Percentiles rank a stretch among this genome's conserved stretches.
These are phyloP conservation scores for Phialophora verrucosa DNA, from an alignment of 2,329 filamentous ascomycete species.

Conservation along the genomic window DNA sequence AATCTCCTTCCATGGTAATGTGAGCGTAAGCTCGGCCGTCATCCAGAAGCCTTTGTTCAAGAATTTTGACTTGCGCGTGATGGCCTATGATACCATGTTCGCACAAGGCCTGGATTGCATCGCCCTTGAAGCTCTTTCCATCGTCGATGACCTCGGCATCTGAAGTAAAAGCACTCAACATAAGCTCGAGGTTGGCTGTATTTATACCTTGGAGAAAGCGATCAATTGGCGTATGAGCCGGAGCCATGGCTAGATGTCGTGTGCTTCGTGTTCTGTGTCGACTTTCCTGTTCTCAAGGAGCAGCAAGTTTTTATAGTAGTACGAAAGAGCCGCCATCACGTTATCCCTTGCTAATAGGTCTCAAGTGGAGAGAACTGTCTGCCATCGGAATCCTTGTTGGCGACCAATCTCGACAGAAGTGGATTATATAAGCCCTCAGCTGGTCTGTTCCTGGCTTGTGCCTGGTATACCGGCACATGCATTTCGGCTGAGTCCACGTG, in stretches of 20 bases:
- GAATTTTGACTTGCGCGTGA: slow-evolving; percentile 15
- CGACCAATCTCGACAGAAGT: background rate
- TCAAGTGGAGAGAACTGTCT: background rate
- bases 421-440: slow-evolving; percentile 8
- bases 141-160: slow-evolving; percentile 30
- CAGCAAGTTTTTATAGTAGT: slow-evolving; percentile 2
- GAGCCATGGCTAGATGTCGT: slow-evolving; percentile 19
- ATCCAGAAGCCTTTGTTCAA: slow-evolving; percentile 11
- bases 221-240: slow-evolving; percentile 17
- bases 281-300: background rate
- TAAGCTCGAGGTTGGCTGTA: slow-evolving; percentile 22
- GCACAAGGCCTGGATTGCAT: slow-evolving; percentile 22
- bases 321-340: background rate
- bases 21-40: slow-evolving; percentile 25
- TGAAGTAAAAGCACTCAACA: slow-evolving; percentile 24
- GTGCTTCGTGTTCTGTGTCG: background rate
- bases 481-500: slow-evolving; percentile 28
- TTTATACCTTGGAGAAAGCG: slow-evolving; percentile 28
- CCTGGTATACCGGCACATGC: background rate
- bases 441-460: background rate
- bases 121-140: slow-evolving; percentile 29
- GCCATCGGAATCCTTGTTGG: background rate
- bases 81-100: slow-evolving; percentile 28
- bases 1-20: slow-evolving; percentile 33
- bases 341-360: slow-evolving; percentile 7